Conservation (phyloP, 257 asterid genomes). For the Craterostigma plantagineum region DNA sequence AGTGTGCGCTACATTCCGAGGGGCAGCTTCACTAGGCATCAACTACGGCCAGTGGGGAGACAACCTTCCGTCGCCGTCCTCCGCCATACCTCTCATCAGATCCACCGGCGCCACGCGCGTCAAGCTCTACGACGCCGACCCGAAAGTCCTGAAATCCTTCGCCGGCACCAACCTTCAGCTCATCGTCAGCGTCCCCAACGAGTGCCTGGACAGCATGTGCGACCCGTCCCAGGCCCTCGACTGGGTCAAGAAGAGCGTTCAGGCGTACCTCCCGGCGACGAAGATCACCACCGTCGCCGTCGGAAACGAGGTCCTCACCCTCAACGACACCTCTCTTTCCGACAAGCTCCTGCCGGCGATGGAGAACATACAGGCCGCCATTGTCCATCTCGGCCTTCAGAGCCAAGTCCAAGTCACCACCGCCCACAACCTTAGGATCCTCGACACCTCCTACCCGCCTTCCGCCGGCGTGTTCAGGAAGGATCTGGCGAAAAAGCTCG, state of each 20-base stretch:
- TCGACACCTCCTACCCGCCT: constrained; percentile 69
- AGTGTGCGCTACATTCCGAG: no score
- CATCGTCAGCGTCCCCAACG: constrained; percentile 55
- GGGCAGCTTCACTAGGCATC: constrained; percentile 22
- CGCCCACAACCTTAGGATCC: constrained; percentile 53
- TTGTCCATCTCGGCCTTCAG: constrained; percentile 32
- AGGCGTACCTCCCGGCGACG: constrained; percentile 42
- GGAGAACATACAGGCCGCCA: constrained; percentile 51
- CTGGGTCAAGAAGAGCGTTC: constrained; percentile 60
- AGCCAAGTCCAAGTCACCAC: constrained; percentile 54
- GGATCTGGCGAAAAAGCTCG: constrained; percentile 26
- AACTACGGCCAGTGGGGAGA: constrained; percentile 82
- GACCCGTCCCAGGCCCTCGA: constrained; percentile 46
- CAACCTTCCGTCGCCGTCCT: constrained; percentile 60
- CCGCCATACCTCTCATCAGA: constrained; percentile 41
- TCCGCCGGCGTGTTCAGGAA: constrained; percentile 54
- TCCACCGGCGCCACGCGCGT: constrained; percentile 50
- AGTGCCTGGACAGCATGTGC: constrained; percentile 25
- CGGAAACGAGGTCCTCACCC: constrained; percentile 69
- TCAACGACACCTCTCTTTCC: constrained; percentile 43
- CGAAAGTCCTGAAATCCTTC: constrained; percentile 62
- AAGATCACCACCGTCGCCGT: constrained; percentile 62
- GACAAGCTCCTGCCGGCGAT: constrained; percentile 57
- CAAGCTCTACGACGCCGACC: constrained; percentile 82
- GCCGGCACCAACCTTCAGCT: constrained; percentile 71